These are phyloP conservation scores for Senecio squalidus DNA, from an alignment of 140 eudicot species.

Conservation along the genomic window DNA sequence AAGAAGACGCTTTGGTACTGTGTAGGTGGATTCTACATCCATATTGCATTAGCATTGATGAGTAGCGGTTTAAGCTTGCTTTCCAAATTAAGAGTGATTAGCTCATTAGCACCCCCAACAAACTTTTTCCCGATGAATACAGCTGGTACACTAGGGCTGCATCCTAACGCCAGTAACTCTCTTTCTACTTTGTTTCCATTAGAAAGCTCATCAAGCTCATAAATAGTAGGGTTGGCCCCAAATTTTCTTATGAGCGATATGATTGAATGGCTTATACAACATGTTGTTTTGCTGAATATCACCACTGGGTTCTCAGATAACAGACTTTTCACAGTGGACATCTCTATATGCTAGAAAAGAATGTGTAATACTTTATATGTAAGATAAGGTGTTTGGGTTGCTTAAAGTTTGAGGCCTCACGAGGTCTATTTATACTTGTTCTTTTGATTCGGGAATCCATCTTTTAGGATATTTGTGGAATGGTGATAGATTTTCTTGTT, in stretches of 20 bases:
- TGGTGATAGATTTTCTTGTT: not conserved
- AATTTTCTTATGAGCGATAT: conserved; percentile 27
- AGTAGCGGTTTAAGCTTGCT: conserved; percentile 27
- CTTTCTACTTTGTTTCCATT: conserved; percentile 20
- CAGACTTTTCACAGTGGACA: conserved; percentile 20
- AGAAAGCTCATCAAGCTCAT: conserved; percentile 31
- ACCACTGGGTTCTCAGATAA: conserved; percentile 33
- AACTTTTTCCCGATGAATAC: conserved; percentile 34
- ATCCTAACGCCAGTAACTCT: conserved; percentile 29
- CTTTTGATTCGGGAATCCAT: conserved; percentile 19
- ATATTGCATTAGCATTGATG: conserved; percentile 27
- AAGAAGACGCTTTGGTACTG: not conserved
- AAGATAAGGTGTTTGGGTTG: conserved; percentile 1
- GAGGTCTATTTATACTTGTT: conserved; percentile 26
- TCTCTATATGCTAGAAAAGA: conserved; percentile 6
- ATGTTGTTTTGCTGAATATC: conserved; percentile 34
- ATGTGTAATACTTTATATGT: not conserved
- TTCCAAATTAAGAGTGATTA: conserved; percentile 24
- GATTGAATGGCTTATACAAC: conserved; percentile 34
- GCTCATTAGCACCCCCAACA: conserved; percentile 35
- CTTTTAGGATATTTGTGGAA: not conserved
- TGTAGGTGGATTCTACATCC: conserved; percentile 16
- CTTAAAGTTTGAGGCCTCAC: conserved; percentile 4
- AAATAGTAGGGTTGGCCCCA: conserved; percentile 26
- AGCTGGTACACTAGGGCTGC: conserved; percentile 36